phyloP scores from a whole-genome alignment of 768 basidiomycete species.

The Pleurotus salmoneostramineus region DNA sequence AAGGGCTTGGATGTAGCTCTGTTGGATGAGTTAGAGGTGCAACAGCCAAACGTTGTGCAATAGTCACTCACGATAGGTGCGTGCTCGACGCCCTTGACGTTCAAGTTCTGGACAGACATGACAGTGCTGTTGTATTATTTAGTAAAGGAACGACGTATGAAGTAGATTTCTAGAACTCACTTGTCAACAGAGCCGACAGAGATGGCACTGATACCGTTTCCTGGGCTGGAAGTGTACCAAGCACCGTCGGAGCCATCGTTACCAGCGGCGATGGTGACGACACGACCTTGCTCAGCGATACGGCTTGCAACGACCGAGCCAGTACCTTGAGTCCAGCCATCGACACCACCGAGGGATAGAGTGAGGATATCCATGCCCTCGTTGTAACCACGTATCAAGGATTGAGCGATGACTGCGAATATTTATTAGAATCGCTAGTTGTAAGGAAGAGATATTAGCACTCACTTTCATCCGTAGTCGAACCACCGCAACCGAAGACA shows the following conservation, averaged over 20 bases:
- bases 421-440: neutral
- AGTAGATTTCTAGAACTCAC: constrained; percentile 20
- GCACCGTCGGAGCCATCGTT: constrained; percentile 52
- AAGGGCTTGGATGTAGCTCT: constrained; percentile 44
- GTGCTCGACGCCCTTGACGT: constrained; percentile 43
- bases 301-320: constrained; percentile 54
- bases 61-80: constrained; percentile 32
- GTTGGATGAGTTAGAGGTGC: neutral
- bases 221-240: constrained; percentile 56
- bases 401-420: constrained; percentile 35
- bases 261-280: constrained; percentile 64
- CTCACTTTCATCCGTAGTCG: constrained; percentile 48
- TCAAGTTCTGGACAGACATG: constrained; percentile 53
- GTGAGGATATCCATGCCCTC: constrained; percentile 63
- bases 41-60: neutral
- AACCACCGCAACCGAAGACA: constrained; percentile 57
- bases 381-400: constrained; percentile 42
- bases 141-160: neutral
- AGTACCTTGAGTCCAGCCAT: constrained; percentile 61
- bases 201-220: constrained; percentile 51
- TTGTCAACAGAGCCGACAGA: constrained; percentile 54
- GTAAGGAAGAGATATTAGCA: neutral
- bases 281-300: constrained; percentile 50
- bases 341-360: constrained; percentile 56
- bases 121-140: constrained; percentile 32